phyloP scores from a whole-genome alignment of 257 asterid genomes.

The Echium plantagineum region DNA sequence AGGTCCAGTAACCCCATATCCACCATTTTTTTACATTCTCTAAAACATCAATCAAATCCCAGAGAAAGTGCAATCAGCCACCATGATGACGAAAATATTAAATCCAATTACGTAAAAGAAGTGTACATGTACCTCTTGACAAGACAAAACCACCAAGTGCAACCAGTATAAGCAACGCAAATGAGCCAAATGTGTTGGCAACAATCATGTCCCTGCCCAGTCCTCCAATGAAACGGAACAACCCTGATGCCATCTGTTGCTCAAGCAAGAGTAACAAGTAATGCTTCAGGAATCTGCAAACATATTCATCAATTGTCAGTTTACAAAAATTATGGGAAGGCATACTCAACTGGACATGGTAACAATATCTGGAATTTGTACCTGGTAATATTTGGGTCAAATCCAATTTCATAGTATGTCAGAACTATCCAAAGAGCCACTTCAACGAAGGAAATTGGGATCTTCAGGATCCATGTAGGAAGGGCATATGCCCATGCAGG shows the following conservation, averaged over 20 bases:
- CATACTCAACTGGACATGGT: neutral
- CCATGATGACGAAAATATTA: neutral
- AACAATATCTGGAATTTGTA: conserved; percentile 6
- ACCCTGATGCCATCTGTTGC: conserved; percentile 88
- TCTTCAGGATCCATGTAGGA: conserved; percentile 77
- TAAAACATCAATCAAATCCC: neutral
- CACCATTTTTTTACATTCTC: conserved; percentile 45
- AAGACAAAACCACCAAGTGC: conserved; percentile 85
- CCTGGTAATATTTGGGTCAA: conserved; percentile 76
- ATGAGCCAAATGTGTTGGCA: conserved; percentile 85
- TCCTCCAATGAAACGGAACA: conserved; percentile 79
- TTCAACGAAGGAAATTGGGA: conserved; percentile 60
- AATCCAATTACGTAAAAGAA: neutral
- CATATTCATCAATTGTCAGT: neutral
- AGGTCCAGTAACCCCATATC: conserved; percentile 97
- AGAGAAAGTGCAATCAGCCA: neutral
- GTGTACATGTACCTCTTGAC: conserved; percentile 46
- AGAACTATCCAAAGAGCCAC: conserved; percentile 64
- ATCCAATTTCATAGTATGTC: conserved; percentile 81
- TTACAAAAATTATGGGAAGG: neutral
- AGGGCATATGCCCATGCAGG: conserved; percentile 85
- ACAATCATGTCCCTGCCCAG: conserved; percentile 80
- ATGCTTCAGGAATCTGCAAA: conserved; percentile 53
- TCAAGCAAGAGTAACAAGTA: conserved; percentile 50
- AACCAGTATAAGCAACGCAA: conserved; percentile 70